Conservation (phyloP, 805 yeast species). For the Starmera dryadoides region DNA sequence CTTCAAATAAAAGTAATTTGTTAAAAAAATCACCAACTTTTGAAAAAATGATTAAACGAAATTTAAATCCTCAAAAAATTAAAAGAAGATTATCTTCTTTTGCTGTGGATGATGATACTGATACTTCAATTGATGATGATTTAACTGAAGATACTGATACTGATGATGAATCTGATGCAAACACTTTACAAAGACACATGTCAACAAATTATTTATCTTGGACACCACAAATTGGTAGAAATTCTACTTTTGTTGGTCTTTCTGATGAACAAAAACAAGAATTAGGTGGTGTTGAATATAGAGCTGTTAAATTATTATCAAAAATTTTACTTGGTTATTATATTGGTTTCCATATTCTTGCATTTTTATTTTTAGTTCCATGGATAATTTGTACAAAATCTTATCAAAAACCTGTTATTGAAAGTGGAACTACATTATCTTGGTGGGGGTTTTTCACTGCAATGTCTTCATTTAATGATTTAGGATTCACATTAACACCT, state of each 20-base stretch:
- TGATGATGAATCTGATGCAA: conserved; percentile 27
- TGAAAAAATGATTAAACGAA: conserved; percentile 31
- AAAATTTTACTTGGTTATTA: conserved; percentile 61
- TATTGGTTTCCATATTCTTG: conserved; percentile 64
- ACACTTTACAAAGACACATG: conserved; percentile 28
- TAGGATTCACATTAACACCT: conserved; percentile 78
- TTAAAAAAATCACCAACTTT: conserved; percentile 39
- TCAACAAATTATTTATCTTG: conserved; percentile 74
- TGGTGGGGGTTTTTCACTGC: conserved; percentile 95
- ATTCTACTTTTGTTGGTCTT: conserved; percentile 81
- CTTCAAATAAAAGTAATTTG: conserved; percentile 13
- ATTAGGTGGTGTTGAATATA: conserved; percentile 94
- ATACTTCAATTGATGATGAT: conserved; percentile 2
- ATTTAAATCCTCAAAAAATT: conserved; percentile 20
- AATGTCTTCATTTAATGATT: conserved; percentile 74
- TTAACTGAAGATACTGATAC: conserved; percentile 12
- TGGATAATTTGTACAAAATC: conserved; percentile 43
- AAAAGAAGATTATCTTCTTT: conserved; percentile 9
- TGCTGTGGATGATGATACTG: conserved; percentile 4
- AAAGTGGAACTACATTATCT: conserved; percentile 59
- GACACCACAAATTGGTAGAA: conserved; percentile 88
- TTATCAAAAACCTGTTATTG: conserved; percentile 38
- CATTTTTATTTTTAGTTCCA: conserved; percentile 46
- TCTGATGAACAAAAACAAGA: conserved; percentile 85
- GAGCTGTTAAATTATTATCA: conserved; percentile 75